Percentiles rank a stretch among this genome's conserved stretches.
Evolutionary conservation across 23 red algal species (phyloP).

Genomic region (Gracilaria caudata): DNA sequence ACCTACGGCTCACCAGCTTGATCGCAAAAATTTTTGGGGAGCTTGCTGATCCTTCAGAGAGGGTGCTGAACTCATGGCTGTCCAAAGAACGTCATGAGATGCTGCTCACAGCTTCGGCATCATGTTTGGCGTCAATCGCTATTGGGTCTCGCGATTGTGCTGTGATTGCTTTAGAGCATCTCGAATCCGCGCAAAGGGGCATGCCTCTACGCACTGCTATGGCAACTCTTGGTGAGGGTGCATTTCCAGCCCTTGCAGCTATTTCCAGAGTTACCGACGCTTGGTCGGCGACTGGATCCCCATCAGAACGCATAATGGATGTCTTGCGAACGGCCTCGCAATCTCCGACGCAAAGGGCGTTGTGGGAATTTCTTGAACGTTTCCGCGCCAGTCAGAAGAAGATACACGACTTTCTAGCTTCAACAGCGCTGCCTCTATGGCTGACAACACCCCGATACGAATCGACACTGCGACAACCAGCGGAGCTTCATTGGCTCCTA

Average conservation of each 20-base stretch:
- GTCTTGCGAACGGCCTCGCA: constrained; percentile 29
- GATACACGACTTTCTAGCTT: constrained; percentile 50
- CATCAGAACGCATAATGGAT: constrained; percentile 38
- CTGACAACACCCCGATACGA: constrained; percentile 31
- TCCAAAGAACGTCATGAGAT: constrained; percentile 41
- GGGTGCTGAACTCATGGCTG: constrained; percentile 41
- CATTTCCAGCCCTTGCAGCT: constrained; percentile 57
- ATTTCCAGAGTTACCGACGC: constrained; percentile 49
- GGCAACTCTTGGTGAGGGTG: constrained; percentile 29
- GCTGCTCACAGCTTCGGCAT: constrained; percentile 51
- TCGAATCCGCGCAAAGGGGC: constrained; percentile 26
- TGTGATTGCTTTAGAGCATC: constrained; percentile 40
- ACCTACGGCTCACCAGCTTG: constrained; percentile 3
- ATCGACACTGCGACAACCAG: constrained; percentile 11
- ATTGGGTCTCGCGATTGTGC: constrained; percentile 26
- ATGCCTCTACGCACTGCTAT: constrained; percentile 44
- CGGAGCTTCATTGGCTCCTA: constrained; percentile 59
- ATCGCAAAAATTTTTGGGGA: constrained; percentile 42
- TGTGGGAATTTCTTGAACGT: constrained; percentile 43
- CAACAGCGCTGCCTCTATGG: constrained; percentile 50
- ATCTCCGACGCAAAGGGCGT: constrained; percentile 8
- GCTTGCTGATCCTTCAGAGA: constrained; percentile 50
- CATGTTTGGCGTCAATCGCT: constrained; percentile 61
- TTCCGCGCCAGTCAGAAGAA: constrained; percentile 31
- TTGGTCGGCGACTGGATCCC: constrained; percentile 21